phyloP scores from a whole-genome alignment of 257 asterid genomes.

The Solanum sparsipilum region DNA sequence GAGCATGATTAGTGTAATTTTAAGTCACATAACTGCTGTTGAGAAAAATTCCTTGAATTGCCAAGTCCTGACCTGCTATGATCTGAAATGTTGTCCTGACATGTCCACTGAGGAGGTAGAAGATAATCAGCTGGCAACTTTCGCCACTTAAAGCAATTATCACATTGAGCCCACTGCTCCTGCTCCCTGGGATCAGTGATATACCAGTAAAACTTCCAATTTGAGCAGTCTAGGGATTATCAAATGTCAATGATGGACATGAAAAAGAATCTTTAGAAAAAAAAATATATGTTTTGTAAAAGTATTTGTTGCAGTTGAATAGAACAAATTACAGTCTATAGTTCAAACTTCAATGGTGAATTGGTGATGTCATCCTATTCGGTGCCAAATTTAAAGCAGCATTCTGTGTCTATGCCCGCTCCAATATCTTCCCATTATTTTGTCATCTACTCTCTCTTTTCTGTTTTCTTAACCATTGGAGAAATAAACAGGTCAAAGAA shows the following conservation, averaged over 20 bases:
- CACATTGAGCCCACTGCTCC: constrained; percentile 95
- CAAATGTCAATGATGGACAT: neutral
- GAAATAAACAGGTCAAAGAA: neutral
- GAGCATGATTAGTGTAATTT: constrained; percentile 2
- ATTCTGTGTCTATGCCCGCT: neutral
- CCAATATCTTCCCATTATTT: neutral
- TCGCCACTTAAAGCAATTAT: constrained; percentile 81
- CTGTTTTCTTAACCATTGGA: neutral
- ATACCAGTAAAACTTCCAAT: neutral
- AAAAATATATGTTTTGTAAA: neutral
- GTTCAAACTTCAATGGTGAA: neutral
- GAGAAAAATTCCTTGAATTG: neutral
- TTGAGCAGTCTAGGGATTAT: neutral
- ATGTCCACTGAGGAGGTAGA: constrained; percentile 87
- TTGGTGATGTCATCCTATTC: neutral
- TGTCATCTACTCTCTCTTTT: neutral
- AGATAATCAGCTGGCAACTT: constrained; percentile 60
- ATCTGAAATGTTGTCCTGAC: constrained; percentile 52
- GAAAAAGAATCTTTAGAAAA: neutral
- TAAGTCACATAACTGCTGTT: neutral
- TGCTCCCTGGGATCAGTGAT: constrained; percentile 45
- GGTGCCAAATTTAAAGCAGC: neutral
- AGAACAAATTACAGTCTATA: neutral
- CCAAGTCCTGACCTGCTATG: constrained; percentile 32
- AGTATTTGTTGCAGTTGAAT: neutral